phyloP scores from a whole-genome alignment of 2,329 filamentous ascomycete genomes.

The Fusarium euwallaceae region DNA sequence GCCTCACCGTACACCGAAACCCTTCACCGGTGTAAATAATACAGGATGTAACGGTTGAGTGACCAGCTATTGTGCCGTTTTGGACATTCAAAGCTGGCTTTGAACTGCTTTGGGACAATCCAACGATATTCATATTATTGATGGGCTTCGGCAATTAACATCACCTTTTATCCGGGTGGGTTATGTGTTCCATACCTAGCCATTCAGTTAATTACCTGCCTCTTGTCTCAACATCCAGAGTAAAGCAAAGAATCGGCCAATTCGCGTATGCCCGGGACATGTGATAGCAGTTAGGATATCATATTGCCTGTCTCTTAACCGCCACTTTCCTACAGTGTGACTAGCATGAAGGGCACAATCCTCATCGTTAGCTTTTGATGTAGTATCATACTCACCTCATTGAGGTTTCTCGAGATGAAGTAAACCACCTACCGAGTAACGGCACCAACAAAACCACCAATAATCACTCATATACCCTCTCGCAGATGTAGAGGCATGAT shows the following conservation, averaged over 20 bases:
- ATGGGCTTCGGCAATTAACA: neutral
- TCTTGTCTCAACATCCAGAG: neutral
- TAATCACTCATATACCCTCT: too few relatives aligned
- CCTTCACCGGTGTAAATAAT: neutral
- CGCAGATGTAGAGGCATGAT: neutral
- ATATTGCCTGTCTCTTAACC: neutral
- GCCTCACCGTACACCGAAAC: neutral
- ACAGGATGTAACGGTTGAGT: neutral
- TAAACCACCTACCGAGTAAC: neutral
- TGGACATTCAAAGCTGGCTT: neutral
- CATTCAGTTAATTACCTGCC: neutral
- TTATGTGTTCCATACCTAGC: neutral
- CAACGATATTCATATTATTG: neutral
- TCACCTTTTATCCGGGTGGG: neutral
- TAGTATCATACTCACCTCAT: neutral
- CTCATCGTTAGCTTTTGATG: neutral
- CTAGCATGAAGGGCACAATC: neutral
- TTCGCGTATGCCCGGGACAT: neutral
- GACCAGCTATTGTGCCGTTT: neutral
- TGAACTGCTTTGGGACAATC: neutral
- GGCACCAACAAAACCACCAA: neutral
- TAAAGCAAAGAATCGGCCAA: neutral
- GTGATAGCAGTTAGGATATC: neutral
- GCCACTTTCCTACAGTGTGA: neutral
- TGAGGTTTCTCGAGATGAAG: neutral